Conservation (phyloP, 805 yeast genomes). For the Lipomyces yamadae region DNA sequence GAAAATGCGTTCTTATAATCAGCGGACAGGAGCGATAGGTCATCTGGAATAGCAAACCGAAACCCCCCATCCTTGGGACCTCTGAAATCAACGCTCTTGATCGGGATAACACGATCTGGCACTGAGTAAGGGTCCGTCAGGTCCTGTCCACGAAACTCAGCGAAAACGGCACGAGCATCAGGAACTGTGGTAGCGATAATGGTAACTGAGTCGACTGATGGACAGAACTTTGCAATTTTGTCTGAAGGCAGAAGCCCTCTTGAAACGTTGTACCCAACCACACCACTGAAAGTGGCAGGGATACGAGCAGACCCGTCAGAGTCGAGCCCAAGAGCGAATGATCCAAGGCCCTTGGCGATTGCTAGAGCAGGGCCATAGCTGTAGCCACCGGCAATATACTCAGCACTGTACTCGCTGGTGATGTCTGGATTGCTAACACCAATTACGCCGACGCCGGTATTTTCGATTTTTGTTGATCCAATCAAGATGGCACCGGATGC, state of each 20-base stretch:
- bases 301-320: conserved; percentile 35
- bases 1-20: conserved; percentile 20
- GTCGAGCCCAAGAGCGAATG: conserved; percentile 31
- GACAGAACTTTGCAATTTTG: conserved; percentile 22
- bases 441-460: conserved; percentile 20
- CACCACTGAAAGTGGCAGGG: conserved; percentile 31
- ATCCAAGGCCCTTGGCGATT: conserved; percentile 26
- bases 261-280: conserved; percentile 31
- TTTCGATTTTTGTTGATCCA: conserved; percentile 30
- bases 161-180: conserved; percentile 31
- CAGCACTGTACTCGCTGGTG: conserved; percentile 24
- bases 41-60: conserved; percentile 31
- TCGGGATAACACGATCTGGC: conserved; percentile 31
- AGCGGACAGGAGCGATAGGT: conserved; percentile 17
- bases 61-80: conserved; percentile 36
- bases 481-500: conserved; percentile 28
- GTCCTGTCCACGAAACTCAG: conserved; percentile 31
- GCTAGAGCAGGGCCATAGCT: conserved; percentile 33
- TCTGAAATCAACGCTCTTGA: conserved; percentile 35
- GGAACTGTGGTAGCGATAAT: conserved; percentile 25
- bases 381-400: conserved; percentile 30
- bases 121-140: conserved; percentile 27
- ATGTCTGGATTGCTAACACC: conserved; percentile 11
- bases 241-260: conserved; percentile 31
- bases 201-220: conserved; percentile 31